A percentile compares a stretch with the other conserved stretches of the same genome.
phyloP scores from a whole-genome alignment of 495 filamentous ascomycete species.

The Aspergillus hancockii region DNA sequence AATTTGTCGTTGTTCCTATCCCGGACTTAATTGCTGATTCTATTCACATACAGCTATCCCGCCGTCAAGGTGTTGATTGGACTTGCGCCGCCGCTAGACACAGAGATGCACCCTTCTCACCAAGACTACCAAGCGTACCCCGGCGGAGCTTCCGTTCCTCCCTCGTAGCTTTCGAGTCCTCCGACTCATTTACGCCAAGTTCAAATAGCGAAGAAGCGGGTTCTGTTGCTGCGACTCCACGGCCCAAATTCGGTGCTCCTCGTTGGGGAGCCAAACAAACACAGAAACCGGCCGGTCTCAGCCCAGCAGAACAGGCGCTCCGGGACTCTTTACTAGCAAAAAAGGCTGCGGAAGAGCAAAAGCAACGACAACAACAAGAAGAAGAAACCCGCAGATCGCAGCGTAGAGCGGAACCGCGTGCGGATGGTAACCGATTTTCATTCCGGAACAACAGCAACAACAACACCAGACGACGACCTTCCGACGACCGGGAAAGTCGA shows the following conservation, averaged over 20 bases:
- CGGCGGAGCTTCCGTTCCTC: slow-evolving; percentile 35
- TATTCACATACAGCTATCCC: slow-evolving; percentile 24
- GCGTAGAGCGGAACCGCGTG: neutral
- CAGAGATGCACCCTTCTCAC: slow-evolving; percentile 22
- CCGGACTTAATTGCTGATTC: neutral
- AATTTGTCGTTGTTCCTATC: neutral
- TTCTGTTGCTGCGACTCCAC: neutral
- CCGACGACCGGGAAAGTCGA: slow-evolving; percentile 12
- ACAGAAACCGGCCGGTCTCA: slow-evolving; percentile 28
- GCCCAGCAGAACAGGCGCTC: slow-evolving; percentile 36
- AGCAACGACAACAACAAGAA: slow-evolving; percentile 9
- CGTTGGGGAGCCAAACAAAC: slow-evolving; percentile 24
- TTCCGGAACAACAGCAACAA: neutral
- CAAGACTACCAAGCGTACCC: slow-evolving; percentile 16
- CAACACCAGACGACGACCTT: neutral
- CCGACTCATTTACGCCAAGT: slow-evolving; percentile 18
- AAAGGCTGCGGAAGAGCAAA: slow-evolving; percentile 11
- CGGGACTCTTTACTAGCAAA: slow-evolving; percentile 33
- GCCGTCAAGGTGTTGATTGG: slow-evolving; percentile 34
- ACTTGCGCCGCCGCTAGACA: slow-evolving; percentile 24
- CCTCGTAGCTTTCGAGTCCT: slow-evolving; percentile 23
- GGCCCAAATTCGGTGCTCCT: slow-evolving; percentile 21
- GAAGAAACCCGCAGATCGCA: neutral
- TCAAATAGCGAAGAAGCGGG: slow-evolving; percentile 12
- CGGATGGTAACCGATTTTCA: neutral